A percentile compares a stretch with the other conserved stretches of the same genome.
Conservation (phyloP, 306 rosid species). For the Mucuna pruriens region DNA sequence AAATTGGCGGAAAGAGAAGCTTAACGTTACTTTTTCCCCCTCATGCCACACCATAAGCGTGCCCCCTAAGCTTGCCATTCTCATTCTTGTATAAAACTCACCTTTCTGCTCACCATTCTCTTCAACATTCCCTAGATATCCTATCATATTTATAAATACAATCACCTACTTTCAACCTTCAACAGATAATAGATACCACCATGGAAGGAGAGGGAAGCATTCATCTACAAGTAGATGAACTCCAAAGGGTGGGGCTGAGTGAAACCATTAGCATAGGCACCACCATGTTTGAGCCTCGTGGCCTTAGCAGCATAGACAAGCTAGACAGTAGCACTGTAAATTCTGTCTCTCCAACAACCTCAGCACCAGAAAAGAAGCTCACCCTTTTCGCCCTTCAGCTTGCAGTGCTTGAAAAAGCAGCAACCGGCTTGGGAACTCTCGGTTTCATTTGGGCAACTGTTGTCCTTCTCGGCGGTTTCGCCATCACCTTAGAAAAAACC, state of each 20-base stretch:
- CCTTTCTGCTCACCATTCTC: constrained; percentile 11
- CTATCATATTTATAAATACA: not conserved
- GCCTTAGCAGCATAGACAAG: constrained; percentile 41
- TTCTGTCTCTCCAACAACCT: constrained; percentile 31
- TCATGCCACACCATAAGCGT: constrained; percentile 47
- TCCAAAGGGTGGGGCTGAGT: constrained; percentile 37
- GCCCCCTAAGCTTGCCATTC: constrained; percentile 49
- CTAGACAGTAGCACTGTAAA: constrained; percentile 47
- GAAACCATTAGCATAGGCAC: constrained; percentile 48
- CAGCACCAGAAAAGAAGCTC: constrained; percentile 76
- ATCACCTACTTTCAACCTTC: not conserved
- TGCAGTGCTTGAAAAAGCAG: constrained; percentile 84
- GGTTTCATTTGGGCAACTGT: constrained; percentile 95
- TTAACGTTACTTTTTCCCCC: constrained; percentile 48
- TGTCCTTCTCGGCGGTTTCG: constrained; percentile 87
- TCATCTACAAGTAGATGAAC: constrained; percentile 48
- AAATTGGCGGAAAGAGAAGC: constrained; percentile 41
- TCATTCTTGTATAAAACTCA: constrained; percentile 32
- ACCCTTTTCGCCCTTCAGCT: constrained; percentile 84
- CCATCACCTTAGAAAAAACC: constrained; percentile 65
- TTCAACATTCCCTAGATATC: constrained; percentile 8
- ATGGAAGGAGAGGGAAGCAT: constrained; percentile 51
- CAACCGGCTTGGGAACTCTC: constrained; percentile 83
- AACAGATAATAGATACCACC: not conserved
- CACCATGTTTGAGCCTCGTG: constrained; percentile 67